Evolutionary conservation across 805 yeast genomes (phyloP), one percentile per base, ranked within the genome.

Genomic region (Geotrichum ghanense): DNA sequence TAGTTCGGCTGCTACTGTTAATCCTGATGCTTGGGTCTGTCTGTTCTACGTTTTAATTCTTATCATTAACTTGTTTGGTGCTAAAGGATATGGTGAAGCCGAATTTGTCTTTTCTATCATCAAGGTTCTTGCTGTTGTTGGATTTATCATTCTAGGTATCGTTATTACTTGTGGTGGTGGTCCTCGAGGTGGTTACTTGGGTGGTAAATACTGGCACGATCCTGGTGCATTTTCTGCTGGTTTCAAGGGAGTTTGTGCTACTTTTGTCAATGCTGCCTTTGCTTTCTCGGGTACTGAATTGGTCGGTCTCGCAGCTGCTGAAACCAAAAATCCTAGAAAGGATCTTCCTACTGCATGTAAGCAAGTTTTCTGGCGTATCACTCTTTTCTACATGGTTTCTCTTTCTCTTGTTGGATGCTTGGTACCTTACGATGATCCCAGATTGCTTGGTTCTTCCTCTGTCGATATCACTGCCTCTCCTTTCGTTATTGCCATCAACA

Each of bases 351-450:
- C 71, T 48, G 85, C 87, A 42, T 75, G 79, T 47, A 80, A 81
- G 60, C 85, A 81, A 62, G 82, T 80, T 1, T 80, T 82, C 63
- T 81, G 86, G 85, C 69, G 87, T 64, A 79, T 81, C 48, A 62
- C 79, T 26, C 63, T 79, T 52, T 79, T 81, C 57, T 82, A 82
- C 63, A 68, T 82, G 58, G 60, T 68, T 16, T 67, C 74, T 53
- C 73, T 60, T 59, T 79, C 61, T 52, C 69, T 70, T 55, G 72
- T 66, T 56, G 78, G 83, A 41, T 76, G 81, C 53, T 66, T 82
- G 51, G 87, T 82, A 25, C 85, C 85, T 12, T 79, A 69, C 55
- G 64, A 66, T 47, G 74, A 74, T 48, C 57, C 62, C 3, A 57
- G 74, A 52, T 65, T 77, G 48, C 57, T 75, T 24, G 48, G 64